Percentiles rank a stretch among this genome's conserved stretches.
Conservation (phyloP, 225 moss, liverwort and hornwort species). For the Bryoerythrophyllum caledonicum region DNA sequence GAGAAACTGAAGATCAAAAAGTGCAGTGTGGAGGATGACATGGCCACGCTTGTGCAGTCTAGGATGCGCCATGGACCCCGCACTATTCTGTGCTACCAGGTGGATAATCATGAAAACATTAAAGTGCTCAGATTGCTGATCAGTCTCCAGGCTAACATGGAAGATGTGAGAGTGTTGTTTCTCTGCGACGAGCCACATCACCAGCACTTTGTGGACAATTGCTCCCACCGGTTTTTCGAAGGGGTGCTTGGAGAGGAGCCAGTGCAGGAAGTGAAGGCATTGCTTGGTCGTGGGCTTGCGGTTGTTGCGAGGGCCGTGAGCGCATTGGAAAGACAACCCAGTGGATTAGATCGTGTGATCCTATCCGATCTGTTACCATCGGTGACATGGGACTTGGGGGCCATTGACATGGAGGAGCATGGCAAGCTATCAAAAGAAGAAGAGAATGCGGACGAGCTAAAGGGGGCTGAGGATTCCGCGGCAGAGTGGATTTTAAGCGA, state of each 20-base stretch:
- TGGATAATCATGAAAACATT: rapidly evolving
- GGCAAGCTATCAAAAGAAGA: background rate
- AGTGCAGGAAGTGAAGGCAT: background rate
- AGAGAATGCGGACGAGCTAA: background rate
- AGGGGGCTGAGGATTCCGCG: background rate
- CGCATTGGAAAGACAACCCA: background rate
- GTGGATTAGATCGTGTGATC: background rate
- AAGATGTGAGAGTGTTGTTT: rapidly evolving
- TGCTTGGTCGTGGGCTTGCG: background rate
- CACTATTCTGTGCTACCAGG: background rate
- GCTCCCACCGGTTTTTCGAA: rapidly evolving
- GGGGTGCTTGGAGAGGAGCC: background rate
- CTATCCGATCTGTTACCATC: background rate
- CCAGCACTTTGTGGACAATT: background rate
- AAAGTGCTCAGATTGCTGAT: rapidly evolving
- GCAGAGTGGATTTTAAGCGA: background rate
- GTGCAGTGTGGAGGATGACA: background rate
- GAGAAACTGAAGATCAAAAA: background rate
- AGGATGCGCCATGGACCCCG: background rate
- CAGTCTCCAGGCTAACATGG: background rate
- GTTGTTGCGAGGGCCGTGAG: background rate
- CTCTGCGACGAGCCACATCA: constrained; percentile 2
- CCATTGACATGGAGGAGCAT: background rate
- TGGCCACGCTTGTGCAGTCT: background rate
- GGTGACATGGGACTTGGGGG: background rate